phyloP scores from a whole-genome alignment of 768 basidiomycete species.

The Leccinum truebloodii region DNA sequence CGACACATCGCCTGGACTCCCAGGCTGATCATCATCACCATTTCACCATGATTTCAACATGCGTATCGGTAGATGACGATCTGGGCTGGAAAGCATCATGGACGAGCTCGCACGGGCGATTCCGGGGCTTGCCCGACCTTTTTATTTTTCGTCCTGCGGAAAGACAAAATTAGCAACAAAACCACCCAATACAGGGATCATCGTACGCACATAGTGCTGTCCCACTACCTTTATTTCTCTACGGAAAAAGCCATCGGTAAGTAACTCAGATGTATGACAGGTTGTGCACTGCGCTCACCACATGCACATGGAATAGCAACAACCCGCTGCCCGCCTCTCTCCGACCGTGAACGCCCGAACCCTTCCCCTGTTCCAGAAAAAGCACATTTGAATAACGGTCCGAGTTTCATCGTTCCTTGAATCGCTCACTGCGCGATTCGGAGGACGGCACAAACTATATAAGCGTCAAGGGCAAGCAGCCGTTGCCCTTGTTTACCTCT shows the following conservation, averaged over 20 bases:
- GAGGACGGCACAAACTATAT: not conserved
- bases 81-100: not conserved
- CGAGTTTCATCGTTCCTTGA: not conserved
- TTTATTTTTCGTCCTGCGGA: not conserved
- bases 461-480: not conserved
- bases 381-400: not conserved
- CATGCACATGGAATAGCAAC: not conserved
- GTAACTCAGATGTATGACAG: not conserved
- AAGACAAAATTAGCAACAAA: not conserved
- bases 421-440: not conserved
- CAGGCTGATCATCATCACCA: not conserved
- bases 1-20: not conserved
- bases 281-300: not conserved
- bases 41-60: constrained; percentile 2
- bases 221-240: not conserved
- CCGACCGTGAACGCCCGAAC: not conserved
- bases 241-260: not conserved
- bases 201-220: not conserved
- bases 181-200: not conserved
- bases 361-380: not conserved
- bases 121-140: not conserved
- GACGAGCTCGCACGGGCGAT: not conserved
- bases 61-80: not conserved
- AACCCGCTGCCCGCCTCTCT: not conserved
- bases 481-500: not conserved